Evolutionary conservation across 2,329 filamentous ascomycete genomes (phyloP).

Genomic region (Grosmannia serpens): DNA sequence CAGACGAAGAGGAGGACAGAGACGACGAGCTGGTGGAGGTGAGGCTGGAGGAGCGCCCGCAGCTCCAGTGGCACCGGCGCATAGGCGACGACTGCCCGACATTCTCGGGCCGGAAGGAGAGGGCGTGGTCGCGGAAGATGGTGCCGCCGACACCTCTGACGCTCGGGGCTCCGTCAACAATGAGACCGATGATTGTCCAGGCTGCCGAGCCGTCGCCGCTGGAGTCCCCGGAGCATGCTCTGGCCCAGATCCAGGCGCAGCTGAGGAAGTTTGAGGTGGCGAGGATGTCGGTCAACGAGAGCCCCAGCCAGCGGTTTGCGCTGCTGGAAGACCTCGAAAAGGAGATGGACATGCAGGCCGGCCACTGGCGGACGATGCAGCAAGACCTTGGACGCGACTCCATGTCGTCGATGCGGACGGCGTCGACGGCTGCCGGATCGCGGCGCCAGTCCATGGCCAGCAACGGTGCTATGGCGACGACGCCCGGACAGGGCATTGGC

Average conservation of each 20-base stretch:
- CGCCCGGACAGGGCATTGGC: conserved; percentile 20
- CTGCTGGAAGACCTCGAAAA: conserved; percentile 48
- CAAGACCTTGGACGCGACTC: conserved; percentile 39
- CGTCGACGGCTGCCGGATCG: conserved; percentile 20
- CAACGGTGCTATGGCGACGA: conserved; percentile 14
- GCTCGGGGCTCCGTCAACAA: conserved; percentile 29
- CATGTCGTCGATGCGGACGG: conserved; percentile 31
- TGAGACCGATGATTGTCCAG: conserved; percentile 31
- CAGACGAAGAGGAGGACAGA: not conserved
- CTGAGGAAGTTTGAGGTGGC: conserved; percentile 36
- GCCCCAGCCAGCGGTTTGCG: conserved; percentile 30
- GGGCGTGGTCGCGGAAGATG: conserved; percentile 35
- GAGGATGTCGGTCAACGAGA: conserved; percentile 22
- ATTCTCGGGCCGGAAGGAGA: conserved; percentile 42
- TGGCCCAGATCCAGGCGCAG: conserved; percentile 39
- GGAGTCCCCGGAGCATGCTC: conserved; percentile 38
- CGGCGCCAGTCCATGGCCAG: conserved; percentile 18
- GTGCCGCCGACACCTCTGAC: conserved; percentile 45
- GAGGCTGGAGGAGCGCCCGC: not conserved
- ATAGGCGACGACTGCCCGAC: conserved; percentile 47
- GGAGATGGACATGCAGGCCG: conserved; percentile 50
- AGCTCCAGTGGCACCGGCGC: conserved; percentile 38
- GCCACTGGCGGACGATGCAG: conserved; percentile 48
- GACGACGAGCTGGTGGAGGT: not conserved
- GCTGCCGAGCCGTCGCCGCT: conserved; percentile 39